These are phyloP conservation scores for Pseudocohnilembus persalinus DNA, from an alignment of 169 alveolate species.

Conservation along the genomic window DNA sequence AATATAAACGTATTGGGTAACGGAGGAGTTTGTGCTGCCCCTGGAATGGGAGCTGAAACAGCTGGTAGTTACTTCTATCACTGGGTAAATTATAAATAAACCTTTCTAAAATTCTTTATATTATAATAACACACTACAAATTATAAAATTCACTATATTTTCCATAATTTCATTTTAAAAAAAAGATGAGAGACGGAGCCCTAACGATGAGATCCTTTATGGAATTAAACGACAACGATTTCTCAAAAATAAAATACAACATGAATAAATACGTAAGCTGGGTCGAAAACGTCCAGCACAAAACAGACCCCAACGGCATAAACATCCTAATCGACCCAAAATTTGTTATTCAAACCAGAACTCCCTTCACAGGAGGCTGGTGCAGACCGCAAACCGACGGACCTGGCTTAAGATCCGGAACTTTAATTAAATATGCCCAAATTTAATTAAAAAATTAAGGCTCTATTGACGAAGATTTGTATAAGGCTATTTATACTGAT, in stretches of 20 bases:
- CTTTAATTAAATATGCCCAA: not conserved
- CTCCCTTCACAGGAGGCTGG: slow-evolving; percentile 12
- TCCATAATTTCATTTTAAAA: no score
- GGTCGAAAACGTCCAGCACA: not conserved
- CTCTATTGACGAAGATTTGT: not conserved
- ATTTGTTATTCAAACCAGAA: not conserved
- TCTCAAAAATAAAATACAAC: no score
- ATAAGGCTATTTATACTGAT: not conserved
- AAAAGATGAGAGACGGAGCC: slow-evolving; percentile 27
- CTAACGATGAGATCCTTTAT: slow-evolving; percentile 4
- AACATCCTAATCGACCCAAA: not conserved
- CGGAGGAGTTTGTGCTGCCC: slow-evolving; percentile 26
- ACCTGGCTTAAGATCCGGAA: slow-evolving; percentile 19
- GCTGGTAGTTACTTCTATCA: slow-evolving; percentile 23
- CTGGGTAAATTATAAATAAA: no score
- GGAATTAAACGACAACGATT: slow-evolving; percentile 7
- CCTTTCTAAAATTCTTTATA: no score
- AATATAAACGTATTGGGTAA: not conserved
- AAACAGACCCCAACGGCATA: not conserved
- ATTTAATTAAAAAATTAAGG: no score
- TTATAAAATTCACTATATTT: no score
- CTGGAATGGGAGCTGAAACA: not conserved
- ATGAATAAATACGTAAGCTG: not conserved
- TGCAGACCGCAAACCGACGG: slow-evolving; percentile 31
- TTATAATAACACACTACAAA: no score